Conservation (phyloP, 208 protist genomes). For the Trypanosoma congolense region DNA sequence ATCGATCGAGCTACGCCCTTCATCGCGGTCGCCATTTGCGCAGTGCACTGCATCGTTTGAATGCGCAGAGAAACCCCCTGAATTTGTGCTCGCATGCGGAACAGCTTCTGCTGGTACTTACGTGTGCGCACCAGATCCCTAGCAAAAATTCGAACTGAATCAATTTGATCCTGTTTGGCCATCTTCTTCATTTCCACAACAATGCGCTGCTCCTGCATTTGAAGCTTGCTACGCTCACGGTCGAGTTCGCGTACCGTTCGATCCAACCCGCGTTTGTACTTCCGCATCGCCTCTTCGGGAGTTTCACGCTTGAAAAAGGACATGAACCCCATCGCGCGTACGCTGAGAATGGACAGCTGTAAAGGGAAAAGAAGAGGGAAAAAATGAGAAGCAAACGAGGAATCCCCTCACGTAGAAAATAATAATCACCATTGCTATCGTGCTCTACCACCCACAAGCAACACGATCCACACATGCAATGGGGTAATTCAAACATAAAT, state of each 20-base stretch:
- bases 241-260: constrained; percentile 94
- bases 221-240: constrained; percentile 92
- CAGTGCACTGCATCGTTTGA: constrained; percentile 91
- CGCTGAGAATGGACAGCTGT: background rate
- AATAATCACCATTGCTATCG: no score
- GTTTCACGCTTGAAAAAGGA: constrained; percentile 79
- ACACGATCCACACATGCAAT: no score
- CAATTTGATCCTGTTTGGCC: constrained; percentile 95
- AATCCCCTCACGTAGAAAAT: no score
- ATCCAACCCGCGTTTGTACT: constrained; percentile 95
- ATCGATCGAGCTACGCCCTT: constrained; percentile 90
- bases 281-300: constrained; percentile 91
- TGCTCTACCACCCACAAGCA: no score
- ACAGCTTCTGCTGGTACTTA: constrained; percentile 94
- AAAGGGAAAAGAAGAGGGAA: background rate
- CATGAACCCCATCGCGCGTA: constrained; percentile 5
- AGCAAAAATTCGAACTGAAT: constrained; percentile 96
- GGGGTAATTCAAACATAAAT: no score
- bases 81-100: constrained; percentile 96
- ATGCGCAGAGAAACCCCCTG: constrained; percentile 94
- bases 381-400: no score
- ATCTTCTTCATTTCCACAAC: constrained; percentile 95
- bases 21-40: constrained; percentile 88
- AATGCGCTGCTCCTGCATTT: constrained; percentile 95
- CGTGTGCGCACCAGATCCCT: constrained; percentile 97